Base-by-base conservation (phyloP, 1,284 basidiomycete genomes). In the Leccinum fallax region DNA sequence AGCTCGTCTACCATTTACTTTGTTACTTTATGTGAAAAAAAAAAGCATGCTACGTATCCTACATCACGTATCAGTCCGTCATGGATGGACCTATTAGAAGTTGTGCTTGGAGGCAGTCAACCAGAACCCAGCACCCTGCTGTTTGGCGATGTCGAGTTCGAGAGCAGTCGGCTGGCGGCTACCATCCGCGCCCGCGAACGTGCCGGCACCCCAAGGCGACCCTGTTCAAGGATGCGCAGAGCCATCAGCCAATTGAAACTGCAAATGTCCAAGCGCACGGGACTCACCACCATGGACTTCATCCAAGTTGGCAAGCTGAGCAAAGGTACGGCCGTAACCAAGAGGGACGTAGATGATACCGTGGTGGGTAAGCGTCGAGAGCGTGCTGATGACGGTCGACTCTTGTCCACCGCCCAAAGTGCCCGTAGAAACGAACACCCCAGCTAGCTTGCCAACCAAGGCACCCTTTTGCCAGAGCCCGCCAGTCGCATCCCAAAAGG, bases 131-230 rank as follows among this genome's bases (percentile, higher is more conserved):
- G 82, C 81, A 59, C 88, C 92, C 77, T 93, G 92, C 70, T 83
- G 80, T 48, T 75, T 71, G 11, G 89, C 91, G 30, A 93, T 75
- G 64, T 84, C 82, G 64, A 86, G 74, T 78, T 95, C 93, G 65
- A 85, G 82, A 9, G 77, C 70, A 34, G 80, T 78, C n/a, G 92
- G 87, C 70, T 84, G 79, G 64, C 89, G 85, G 40, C 82, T 81
- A 58, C 91, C 91, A 69, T 88, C 85, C 49, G 79, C 68, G 59
- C 77, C 82, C 53, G 90, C 85, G 70, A 88, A 82, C 49, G 89
- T 89, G 32, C 89, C 89, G 30, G 89, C 86, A 66, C 89, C 90
- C 88, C 86, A 92, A 16, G 87, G 82, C 60, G 83, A 87, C 43
- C 86, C 86, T 87, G 63, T 4, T 15, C 11, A 34, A 34, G 28